A percentile compares a stretch with the other conserved stretches of the same genome.
These are phyloP conservation scores for Pythium rhizo-oryzae DNA, from an alignment of 352 stramenopile genomes.

Conservation along the genomic window DNA sequence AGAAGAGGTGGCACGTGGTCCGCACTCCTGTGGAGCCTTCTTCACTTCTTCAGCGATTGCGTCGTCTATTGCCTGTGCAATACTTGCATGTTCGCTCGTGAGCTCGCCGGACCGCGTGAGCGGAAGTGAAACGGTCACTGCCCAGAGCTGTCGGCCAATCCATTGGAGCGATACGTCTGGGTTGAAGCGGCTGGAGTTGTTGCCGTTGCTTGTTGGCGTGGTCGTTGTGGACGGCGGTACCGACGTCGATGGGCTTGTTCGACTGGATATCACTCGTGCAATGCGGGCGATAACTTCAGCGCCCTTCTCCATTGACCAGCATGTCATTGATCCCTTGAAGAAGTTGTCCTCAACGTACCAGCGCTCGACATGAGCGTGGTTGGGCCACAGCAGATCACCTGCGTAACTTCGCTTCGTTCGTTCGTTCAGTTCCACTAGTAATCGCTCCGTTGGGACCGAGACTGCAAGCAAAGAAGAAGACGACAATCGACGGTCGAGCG, in stretches of 20 bases:
- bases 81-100: constrained; percentile 60
- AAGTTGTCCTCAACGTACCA: constrained; percentile 77
- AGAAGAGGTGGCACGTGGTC: constrained; percentile 7
- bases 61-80: constrained; percentile 66
- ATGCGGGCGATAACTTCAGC: constrained; percentile 65
- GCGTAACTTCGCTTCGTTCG: constrained; percentile 27
- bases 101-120: constrained; percentile 62
- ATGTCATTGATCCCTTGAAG: constrained; percentile 75
- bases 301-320: constrained; percentile 73
- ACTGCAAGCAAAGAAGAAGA: constrained; percentile 8
- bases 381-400: constrained; percentile 40
- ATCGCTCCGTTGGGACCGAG: constrained; percentile 18
- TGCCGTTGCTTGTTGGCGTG: not conserved
- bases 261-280: constrained; percentile 42
- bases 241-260: not conserved
- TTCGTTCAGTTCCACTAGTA: constrained; percentile 38
- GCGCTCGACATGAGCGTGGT: constrained; percentile 57
- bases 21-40: constrained; percentile 16
- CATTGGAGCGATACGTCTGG: constrained; percentile 80
- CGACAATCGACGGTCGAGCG: not conserved
- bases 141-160: constrained; percentile 73
- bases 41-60: constrained; percentile 46
- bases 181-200: constrained; percentile 39
- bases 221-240: not conserved
- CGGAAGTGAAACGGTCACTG: constrained; percentile 65